Evolutionary conservation across 306 rosid species (phyloP), one percentile per base, ranked within the genome.

Genomic region (Mucuna pruriens): DNA sequence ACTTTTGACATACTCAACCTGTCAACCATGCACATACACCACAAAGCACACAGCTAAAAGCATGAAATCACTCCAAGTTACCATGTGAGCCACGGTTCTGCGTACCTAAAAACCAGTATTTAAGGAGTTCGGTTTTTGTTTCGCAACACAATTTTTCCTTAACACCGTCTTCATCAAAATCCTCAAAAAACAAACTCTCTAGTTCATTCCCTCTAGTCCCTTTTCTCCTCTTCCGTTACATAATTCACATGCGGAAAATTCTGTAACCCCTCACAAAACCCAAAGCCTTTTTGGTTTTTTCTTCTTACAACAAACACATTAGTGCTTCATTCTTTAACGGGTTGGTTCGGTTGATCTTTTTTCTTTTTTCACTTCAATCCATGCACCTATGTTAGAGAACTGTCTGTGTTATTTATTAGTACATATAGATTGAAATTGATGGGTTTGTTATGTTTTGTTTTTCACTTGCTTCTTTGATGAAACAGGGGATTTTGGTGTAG

Each of bases 51-150:
- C 22, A 74, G 66, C 79, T 72, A 67, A 73, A 83, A 81, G 64
- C 88, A 79, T 66, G 87, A 76, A 67, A 23, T 57, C 84, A 29
- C 69, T 66, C 54, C 29, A 54, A 57, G 86, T 74, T 88, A 33
- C 70, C 85, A 78, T 80, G 34, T 80, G 65, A 55, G 13, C 81
- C 87, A 88, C 91, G 90, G 45, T 82, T 88, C 87, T 85, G 6
- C 36, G 61, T 60, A 31, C 80, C 83, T 61, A n/a, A 31, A 84
- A 62, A 62, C 67, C 87, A 80, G 65, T 80, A 88, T 86, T 80
- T 88, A 84, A 81, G 83, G 67, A 46, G 17, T 31, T 68, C 49
- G 13, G 66, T 60, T 51, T 48, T 33, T 77, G n/a, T 16, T 76
- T 63, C 25, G 26, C 16, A 33, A 64, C 72, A 13, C 82, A 74